Evolutionary conservation across 257 asterid genomes (phyloP), one percentile per base, ranked within the genome.

Genomic region (Solanum bulbocastanum): DNA sequence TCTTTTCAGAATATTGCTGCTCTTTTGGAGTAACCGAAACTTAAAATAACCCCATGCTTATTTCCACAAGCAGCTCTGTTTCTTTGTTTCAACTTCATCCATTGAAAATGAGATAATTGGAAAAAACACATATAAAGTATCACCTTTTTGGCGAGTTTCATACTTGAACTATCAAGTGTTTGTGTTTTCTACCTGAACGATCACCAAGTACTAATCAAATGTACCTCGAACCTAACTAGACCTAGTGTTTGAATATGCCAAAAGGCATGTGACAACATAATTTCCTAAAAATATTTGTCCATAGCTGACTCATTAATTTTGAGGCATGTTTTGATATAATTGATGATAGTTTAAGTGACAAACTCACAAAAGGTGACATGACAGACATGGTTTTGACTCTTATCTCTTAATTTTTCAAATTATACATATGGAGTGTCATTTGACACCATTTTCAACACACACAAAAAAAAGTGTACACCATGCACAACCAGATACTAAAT

Each of bases 1-100:
- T 49, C 89, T 18, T 37, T 86, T 71, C 89, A 87, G 81, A 95
- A 93, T 56, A 52, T 89, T 87, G 91, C 86, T 78, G 90, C 87
- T 39, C 35, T 84, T 66, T 58, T 84, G 25, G 60, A 86, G 69
- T 82, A 82, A 32, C 86, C 20, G 49, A 82, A 32, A n/a, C 86
- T 82, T 82, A 14, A 16, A 15, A 42, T 42, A 15, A 20, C 39
- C 84, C 6, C 25, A 11, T 44, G n/a, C 60, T n/a, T n/a, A 40
- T 23, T n/a, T 6, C 39, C 62, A 8, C 84, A 27, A 9, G 42
- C 30, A 49, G 32, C 85, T 46, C 22, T 81, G 84, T 27, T 78
- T 44, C 16, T 33, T 33, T 72, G 27, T 56, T 56, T 20, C 25
- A 56, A 56, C 65, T 56, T 56, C n/a, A 56, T 56, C 65, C 65